Evolutionary conservation across 2,329 filamentous ascomycete genomes (phyloP), one percentile per base, ranked within the genome.

Genomic region (Ilyonectria sp.): DNA sequence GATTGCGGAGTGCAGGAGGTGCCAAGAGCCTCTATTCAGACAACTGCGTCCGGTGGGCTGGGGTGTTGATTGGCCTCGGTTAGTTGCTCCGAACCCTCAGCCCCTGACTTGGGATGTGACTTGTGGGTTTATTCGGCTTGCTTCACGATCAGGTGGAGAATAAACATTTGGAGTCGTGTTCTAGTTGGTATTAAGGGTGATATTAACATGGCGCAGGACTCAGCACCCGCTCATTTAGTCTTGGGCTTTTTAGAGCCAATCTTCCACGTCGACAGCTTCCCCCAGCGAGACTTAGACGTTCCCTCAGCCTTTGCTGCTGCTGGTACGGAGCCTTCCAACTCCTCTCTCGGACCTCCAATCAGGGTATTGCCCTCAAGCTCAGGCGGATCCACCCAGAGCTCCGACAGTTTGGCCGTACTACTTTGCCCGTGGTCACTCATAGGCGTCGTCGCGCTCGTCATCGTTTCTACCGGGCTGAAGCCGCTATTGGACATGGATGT

Each of bases 251-350:
- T 75, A 1, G 69, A 52, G 15, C 64, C 57, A 5, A 75, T n/a
- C 35, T 75, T 75, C 72, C 67, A 75, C 5, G 70, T 68, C 1
- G 72, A 71, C 7, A 73, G 5, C n/a, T 67, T 75, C 7, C 46
- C 49, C 74, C 72, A 75, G 0, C 69, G 69, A 8, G 68, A 69
- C 2, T 29, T 23, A 13, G 64, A 60, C 2, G 55, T 43, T 3
- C 29, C 17, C 7, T 68, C 68, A 0, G 55, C 63, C 26, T 73
- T 74, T 5, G 47, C 66, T 15, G 60, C 68, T 1, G 33, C 50
- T 10, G 44, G 26, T 0, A 33, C 43, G 0, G 70, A 63, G 4
- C 40, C 60, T 15, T 75, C 71, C 15, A 73, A 15, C 6, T 71
- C 69, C 11, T 60, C 60, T 6, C 54, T 55, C 2, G 65, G 62